Evolutionary conservation across 164 flowering plant genomes (phyloP), one percentile per base, ranked within the genome.

Genomic region (Nelumbo lutea): DNA sequence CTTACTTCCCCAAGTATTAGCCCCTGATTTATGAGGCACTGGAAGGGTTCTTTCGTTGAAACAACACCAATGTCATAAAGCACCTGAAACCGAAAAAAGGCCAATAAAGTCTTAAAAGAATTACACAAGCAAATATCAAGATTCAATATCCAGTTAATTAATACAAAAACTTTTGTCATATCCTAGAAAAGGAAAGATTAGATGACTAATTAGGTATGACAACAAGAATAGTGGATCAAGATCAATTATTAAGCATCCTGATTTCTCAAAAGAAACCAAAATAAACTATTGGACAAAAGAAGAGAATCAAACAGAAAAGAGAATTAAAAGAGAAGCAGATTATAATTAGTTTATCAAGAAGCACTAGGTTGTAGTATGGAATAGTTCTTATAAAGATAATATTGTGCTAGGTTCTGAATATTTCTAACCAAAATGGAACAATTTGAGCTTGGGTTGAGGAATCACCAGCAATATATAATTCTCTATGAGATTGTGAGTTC

Each of bases 21-120:
- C 69, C 98, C 98, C 79, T 95, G 98, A 79, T 91, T 95, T 83
- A 95, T 95, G 64, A 95, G 96, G 74, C 98, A 95, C 70, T 95
- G 88, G 80, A 95, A 95, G 50, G 98, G 98, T 68, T 95, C 98
- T 78, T 89, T 90, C 42, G 96, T 89, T 48, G 96, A 90, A 61
- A 95, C 98, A 73, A 84, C 83, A 68, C 96, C 98, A 74, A 95
- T 86, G 76, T 95, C 98, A 78, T 85, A 91, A 14, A 95, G 92
- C 72, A 95, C 97, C 98, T 95, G 86, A 70, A 78, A 78, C n/a
- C 59, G 51, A 52, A 41, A 74, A 62, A 4, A 41, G 43, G 3
- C 43, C 50, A 43, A 15, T 70, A n/a, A n/a, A 52, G 42, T 5
- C 27, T 7, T 64, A 5, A 53, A 41, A 46, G 10, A 38, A 3